Evolutionary conservation across 148 eudicot genomes (phyloP), one percentile per base, ranked within the genome.

Genomic region (Suaeda aralocaspica): DNA sequence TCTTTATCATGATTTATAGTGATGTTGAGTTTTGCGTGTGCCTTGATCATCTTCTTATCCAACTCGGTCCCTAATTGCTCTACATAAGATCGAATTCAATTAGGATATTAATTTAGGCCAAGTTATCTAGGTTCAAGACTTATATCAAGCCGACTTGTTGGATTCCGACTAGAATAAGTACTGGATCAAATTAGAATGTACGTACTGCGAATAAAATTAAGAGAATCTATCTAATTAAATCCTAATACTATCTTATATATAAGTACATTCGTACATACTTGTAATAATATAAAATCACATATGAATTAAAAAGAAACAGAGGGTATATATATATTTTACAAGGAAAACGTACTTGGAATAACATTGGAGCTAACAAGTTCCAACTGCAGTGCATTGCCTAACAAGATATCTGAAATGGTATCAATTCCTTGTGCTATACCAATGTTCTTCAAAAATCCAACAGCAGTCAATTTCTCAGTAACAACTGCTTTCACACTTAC

Each of bases 321-420:
- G 9, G 18, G 4, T 48, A 6, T 48, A 15, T 48, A 9, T 49
- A 49, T 18, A 19, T 49, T 6, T 0, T 18, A 18, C 33, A n/a
- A 2, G 0, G 0, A 33, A 52, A 18, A 77, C 86, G 74, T 80
- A 87, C 89, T 67, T 44, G 81, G 82, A 64, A 83, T 77, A 53
- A 76, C 74, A 29, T 85, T 74, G 1, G 64, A 39, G 25, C 86
- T 80, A 59, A 88, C 80, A 28, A 85, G 86, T 77, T 88, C 89
- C 70, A 88, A 48, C 0, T 26, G 74, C 48, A 88, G 55, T n/a
- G 84, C 69, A 76, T 71, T 78, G 2, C 86, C 87, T 0, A n/a
- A 65, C 19, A 85, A 31, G 60, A 85, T 24, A 76, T 85, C 86
- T 15, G 80, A 62, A 1, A 83, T 36, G 2, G 68, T 76, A 31